These are phyloP conservation scores for Cercophora scortea DNA, from an alignment of 495 filamentous ascomycete genomes.

Conservation along the genomic window DNA sequence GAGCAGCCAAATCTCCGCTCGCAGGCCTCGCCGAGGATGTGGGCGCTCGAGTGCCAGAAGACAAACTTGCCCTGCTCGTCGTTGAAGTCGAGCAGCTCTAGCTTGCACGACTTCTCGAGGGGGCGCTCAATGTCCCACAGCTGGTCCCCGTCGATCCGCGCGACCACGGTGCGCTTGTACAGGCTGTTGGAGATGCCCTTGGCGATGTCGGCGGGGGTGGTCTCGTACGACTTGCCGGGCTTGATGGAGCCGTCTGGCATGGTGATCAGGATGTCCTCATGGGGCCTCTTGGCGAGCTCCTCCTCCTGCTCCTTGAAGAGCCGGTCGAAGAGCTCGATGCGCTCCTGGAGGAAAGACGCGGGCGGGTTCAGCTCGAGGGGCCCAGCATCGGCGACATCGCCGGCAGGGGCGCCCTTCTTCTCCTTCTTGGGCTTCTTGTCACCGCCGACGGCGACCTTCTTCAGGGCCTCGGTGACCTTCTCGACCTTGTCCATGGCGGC, in stretches of 20 bases:
- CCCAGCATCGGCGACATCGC: constrained; percentile 23
- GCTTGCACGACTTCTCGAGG: constrained; percentile 68
- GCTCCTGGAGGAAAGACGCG: constrained; percentile 73
- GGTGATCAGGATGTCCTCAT: constrained; percentile 59
- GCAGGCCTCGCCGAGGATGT: constrained; percentile 87
- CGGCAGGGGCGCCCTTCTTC: constrained; percentile 36
- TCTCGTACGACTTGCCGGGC: constrained; percentile 62
- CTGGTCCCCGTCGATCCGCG: constrained; percentile 62
- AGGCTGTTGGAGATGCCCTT: constrained; percentile 60
- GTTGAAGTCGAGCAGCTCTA: constrained; percentile 78
- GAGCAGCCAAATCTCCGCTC: constrained; percentile 86
- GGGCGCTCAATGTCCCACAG: constrained; percentile 92
- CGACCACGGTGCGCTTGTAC: constrained; percentile 69
- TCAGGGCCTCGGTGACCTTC: constrained; percentile 25
- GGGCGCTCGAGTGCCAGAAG: constrained; percentile 73
- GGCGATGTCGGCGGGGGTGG: constrained; percentile 59
- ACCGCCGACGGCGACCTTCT: constrained; percentile 24
- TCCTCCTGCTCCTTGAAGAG: constrained; percentile 76
- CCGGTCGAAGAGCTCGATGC: constrained; percentile 79
- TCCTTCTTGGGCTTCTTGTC: constrained; percentile 28
- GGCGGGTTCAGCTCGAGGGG: constrained; percentile 55
- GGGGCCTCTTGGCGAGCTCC: constrained; percentile 57
- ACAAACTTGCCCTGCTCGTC: constrained; percentile 65
- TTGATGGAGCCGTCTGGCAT: constrained; percentile 55
- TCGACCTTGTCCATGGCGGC: constrained; percentile 7